phyloP scores from a whole-genome alignment of 2,329 filamentous ascomycete species.

The Blastomyces parvus region DNA sequence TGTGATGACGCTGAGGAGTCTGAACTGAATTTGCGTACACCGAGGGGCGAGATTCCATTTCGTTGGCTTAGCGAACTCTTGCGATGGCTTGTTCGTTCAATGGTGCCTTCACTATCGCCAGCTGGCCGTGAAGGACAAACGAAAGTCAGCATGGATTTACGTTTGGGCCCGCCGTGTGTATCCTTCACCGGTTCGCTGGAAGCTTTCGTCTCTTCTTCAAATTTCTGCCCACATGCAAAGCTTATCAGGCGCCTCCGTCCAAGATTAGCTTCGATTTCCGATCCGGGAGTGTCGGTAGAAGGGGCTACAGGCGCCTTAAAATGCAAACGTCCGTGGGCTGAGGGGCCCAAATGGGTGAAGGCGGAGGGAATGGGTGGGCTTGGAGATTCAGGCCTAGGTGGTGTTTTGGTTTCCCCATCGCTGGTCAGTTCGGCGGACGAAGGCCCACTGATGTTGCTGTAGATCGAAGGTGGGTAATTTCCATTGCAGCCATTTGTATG shows the following conservation, averaged over 20 bases:
- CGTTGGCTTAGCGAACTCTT: conserved; percentile 22
- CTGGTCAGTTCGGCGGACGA: conserved; percentile 92
- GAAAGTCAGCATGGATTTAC: conserved; percentile 40
- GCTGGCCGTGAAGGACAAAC: conserved; percentile 35
- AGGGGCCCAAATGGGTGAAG: conserved; percentile 22
- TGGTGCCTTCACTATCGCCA: conserved; percentile 13
- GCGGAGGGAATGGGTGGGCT: conserved; percentile 64
- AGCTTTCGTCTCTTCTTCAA: conserved; percentile 27
- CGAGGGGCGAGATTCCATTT: conserved; percentile 32
- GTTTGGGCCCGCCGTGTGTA: conserved; percentile 24
- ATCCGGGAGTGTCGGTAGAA: conserved; percentile 35
- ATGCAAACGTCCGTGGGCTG: conserved; percentile 7
- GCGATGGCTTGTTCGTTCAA: conserved; percentile 23
- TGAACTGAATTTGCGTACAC: conserved; percentile 15
- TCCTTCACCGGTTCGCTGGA: conserved; percentile 23
- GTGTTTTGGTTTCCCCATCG: conserved; percentile 82
- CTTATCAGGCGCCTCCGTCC: conserved; percentile 83
- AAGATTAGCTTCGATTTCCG: conserved; percentile 52
- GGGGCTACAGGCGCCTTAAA: conserved; percentile 13
- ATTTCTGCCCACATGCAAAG: conserved; percentile 71
- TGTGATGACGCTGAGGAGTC: conserved; percentile 16
- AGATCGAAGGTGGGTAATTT: conserved; percentile 50
- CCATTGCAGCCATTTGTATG: conserved; percentile 18
- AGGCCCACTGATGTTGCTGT: conserved; percentile 68
- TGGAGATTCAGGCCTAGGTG: conserved; percentile 75